Evolutionary conservation across 148 eudicot genomes (phyloP).

Genomic region (Pharnaceum exiguum): DNA sequence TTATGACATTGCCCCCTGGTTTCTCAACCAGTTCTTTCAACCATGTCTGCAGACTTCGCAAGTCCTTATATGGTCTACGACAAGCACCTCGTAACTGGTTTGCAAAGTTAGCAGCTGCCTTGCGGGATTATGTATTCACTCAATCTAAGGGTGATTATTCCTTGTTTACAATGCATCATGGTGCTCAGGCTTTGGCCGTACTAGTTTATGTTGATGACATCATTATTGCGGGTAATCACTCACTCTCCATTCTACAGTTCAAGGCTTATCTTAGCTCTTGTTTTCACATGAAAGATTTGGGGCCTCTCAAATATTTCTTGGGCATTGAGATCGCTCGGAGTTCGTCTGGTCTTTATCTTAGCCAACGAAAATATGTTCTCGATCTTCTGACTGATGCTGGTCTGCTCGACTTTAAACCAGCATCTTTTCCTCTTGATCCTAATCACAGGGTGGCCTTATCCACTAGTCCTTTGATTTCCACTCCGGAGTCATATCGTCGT

Average conservation of each 20-base stretch:
- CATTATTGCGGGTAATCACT: background rate
- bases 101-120: background rate
- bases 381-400: background rate
- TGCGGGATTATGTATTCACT: background rate
- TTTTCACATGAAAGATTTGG: background rate
- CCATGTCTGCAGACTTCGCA: background rate
- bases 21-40: no score
- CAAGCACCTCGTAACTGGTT: background rate
- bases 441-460: background rate
- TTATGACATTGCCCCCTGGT: background rate
- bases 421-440: background rate
- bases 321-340: no score
- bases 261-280: background rate
- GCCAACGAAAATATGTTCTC: constrained; percentile 1
- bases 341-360: background rate
- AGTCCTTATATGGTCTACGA: background rate
- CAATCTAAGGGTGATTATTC: background rate
- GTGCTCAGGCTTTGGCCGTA: background rate
- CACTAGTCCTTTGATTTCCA: background rate
- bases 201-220: background rate
- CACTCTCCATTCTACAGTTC: background rate
- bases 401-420: background rate
- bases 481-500: background rate
- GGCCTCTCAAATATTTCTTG: background rate
- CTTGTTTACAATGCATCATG: background rate